A percentile compares a stretch with the other conserved stretches of the same genome.
Evolutionary conservation across 805 yeast genomes (phyloP).

Genomic region (Schwanniomyces vanrijiae): DNA sequence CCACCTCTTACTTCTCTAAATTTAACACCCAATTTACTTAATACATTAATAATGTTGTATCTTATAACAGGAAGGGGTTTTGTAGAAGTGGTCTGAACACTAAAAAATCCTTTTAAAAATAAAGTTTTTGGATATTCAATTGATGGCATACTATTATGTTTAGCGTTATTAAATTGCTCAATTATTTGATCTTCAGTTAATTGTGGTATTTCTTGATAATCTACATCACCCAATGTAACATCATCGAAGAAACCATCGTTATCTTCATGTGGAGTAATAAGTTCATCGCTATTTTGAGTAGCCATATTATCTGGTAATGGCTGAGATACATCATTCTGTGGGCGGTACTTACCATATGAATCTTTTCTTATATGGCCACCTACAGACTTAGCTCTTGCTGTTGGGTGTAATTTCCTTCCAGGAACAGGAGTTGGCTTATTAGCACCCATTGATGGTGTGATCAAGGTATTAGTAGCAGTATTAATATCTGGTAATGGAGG

Average conservation of each 20-base stretch:
- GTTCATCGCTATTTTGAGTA: slow-evolving; percentile 46
- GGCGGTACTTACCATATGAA: slow-evolving; percentile 27
- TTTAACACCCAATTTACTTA: slow-evolving; percentile 73
- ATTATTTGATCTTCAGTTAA: slow-evolving; percentile 42
- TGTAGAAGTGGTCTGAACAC: slow-evolving; percentile 93
- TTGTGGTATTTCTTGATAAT: slow-evolving; percentile 31
- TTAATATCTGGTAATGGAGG: slow-evolving; percentile 47
- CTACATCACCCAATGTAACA: slow-evolving; percentile 43
- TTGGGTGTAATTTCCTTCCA: slow-evolving; percentile 58
- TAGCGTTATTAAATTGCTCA: slow-evolving; percentile 51
- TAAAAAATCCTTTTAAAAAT: slow-evolving; percentile 88
- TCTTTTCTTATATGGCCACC: slow-evolving; percentile 74
- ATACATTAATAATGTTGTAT: slow-evolving; percentile 74
- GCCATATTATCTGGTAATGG: slow-evolving; percentile 45
- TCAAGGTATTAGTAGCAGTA: slow-evolving; percentile 23
- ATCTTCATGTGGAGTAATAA: slow-evolving; percentile 20
- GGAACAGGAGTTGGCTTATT: slow-evolving; percentile 8
- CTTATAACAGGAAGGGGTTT: slow-evolving; percentile 88
- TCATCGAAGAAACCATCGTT: slow-evolving; percentile 64
- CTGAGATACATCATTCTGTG: slow-evolving; percentile 16
- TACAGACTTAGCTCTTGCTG: slow-evolving; percentile 84
- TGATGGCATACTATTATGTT: slow-evolving; percentile 84
- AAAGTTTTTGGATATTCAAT: slow-evolving; percentile 90
- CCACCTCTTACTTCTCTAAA: slow-evolving; percentile 93
- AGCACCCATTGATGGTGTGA: slow-evolving; percentile 7